Percentiles rank a stretch among this genome's conserved stretches.
Evolutionary conservation across 192 early-diverging fungal genomes (phyloP).

Genomic region (Helicostylum pulchrum): DNA sequence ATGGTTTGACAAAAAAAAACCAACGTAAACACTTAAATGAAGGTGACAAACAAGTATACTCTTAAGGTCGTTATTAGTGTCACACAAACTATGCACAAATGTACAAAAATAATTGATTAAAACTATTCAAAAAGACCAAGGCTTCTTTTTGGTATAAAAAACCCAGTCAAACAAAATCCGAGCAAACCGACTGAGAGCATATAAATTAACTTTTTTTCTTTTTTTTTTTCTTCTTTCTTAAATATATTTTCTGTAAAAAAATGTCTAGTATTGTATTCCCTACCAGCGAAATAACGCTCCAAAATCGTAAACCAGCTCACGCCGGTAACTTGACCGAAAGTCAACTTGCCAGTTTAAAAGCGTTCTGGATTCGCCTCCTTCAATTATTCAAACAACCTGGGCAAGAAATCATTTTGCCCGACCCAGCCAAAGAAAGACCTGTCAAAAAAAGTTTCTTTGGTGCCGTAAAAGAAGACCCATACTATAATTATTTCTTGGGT

Average conservation of each 20-base stretch:
- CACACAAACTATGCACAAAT: too few species aligned
- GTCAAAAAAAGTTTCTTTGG: slow-evolving; percentile 11
- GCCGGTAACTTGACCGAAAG: slow-evolving; percentile 41
- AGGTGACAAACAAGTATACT: too few species aligned
- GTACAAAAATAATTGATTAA: too few species aligned
- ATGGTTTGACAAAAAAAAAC: too few species aligned
- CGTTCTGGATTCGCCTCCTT: slow-evolving; percentile 41
- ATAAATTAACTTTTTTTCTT: too few species aligned
- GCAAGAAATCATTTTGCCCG: neutral
- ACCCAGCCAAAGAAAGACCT: neutral
- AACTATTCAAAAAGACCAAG: too few species aligned
- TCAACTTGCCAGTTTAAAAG: slow-evolving; percentile 42
- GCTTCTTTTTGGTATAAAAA: too few species aligned
- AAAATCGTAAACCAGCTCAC: slow-evolving; percentile 4
- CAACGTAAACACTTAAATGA: too few species aligned
- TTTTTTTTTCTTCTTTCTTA: neutral
- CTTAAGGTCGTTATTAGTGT: too few species aligned
- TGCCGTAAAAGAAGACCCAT: slow-evolving; percentile 17
- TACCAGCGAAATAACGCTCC: neutral
- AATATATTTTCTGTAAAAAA: neutral
- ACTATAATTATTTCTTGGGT: slow-evolving; percentile 7
- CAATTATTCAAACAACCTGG: slow-evolving; percentile 36
- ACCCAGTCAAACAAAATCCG: too few species aligned
- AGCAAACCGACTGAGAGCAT: too few species aligned
- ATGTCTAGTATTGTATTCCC: neutral